These are phyloP conservation scores for Annulohypoxylon moriforme DNA, from an alignment of 495 filamentous ascomycete genomes.

Conservation along the genomic window DNA sequence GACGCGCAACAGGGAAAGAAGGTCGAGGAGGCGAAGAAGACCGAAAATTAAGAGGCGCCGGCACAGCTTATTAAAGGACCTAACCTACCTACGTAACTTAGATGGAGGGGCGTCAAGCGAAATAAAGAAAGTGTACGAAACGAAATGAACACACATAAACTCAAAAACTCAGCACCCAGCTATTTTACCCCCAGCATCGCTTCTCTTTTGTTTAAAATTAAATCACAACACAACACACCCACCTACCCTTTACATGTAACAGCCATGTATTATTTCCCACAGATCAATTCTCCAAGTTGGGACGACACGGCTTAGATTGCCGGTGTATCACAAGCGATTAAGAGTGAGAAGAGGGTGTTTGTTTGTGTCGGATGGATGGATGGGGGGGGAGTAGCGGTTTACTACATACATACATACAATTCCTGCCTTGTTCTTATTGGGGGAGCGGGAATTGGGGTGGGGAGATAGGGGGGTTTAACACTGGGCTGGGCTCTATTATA, in stretches of 20 bases:
- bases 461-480: not conserved
- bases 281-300: no score
- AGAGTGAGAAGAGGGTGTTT: constrained; percentile 17
- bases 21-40: constrained; percentile 41
- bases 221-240: not conserved
- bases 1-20: constrained; percentile 35
- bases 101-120: not conserved
- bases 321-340: constrained; percentile 40
- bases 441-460: not conserved
- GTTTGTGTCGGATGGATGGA: not conserved
- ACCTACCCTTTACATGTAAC: not conserved
- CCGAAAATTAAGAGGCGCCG: constrained; percentile 28
- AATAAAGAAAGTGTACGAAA: constrained; percentile 21
- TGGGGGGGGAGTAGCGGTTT: constrained; percentile 12
- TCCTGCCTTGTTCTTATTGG: not conserved
- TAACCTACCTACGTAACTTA: not conserved
- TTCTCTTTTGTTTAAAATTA: constrained; percentile 45
- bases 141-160: constrained; percentile 3
- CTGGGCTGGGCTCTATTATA: constrained; percentile 2
- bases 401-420: not conserved
- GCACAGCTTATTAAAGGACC: not conserved
- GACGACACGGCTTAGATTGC: constrained; percentile 10
- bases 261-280: constrained; percentile 25
- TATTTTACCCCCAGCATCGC: constrained; percentile 20
- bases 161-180: not conserved